These are phyloP conservation scores for Podaxis pistillaris DNA, from an alignment of 768 basidiomycete genomes.

Conservation along the genomic window DNA sequence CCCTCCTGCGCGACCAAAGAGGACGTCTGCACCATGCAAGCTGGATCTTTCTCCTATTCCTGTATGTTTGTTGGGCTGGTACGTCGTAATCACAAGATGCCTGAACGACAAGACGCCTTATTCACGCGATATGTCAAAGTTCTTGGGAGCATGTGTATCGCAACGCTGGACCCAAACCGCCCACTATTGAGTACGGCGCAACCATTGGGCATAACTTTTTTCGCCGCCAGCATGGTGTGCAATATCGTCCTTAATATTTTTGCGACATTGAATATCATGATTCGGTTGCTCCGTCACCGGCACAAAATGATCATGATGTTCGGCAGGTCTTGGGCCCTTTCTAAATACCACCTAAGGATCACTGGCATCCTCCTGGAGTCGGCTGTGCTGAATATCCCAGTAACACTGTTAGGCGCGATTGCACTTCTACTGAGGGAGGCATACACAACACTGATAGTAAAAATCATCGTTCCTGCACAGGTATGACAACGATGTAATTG, in stretches of 20 bases:
- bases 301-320: neutral
- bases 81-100: neutral
- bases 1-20: neutral
- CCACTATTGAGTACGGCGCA: neutral
- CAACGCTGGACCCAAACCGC: neutral
- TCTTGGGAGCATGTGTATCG: neutral
- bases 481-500: neutral
- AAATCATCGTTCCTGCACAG: neutral
- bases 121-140: neutral
- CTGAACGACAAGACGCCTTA: neutral
- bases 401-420: neutral
- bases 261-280: neutral
- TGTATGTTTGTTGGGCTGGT: neutral
- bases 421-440: neutral
- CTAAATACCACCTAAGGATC: neutral
- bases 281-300: neutral
- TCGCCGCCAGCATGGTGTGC: neutral
- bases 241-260: conserved; percentile 1
- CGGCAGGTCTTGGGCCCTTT: neutral
- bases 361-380: conserved; percentile 1
- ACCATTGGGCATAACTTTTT: neutral
- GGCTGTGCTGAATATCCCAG: neutral
- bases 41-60: neutral
- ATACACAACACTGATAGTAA: neutral
- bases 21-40: neutral